Base-by-base conservation (phyloP, 495 filamentous ascomycete genomes). In the Penicillium bovifimosum region DNA sequence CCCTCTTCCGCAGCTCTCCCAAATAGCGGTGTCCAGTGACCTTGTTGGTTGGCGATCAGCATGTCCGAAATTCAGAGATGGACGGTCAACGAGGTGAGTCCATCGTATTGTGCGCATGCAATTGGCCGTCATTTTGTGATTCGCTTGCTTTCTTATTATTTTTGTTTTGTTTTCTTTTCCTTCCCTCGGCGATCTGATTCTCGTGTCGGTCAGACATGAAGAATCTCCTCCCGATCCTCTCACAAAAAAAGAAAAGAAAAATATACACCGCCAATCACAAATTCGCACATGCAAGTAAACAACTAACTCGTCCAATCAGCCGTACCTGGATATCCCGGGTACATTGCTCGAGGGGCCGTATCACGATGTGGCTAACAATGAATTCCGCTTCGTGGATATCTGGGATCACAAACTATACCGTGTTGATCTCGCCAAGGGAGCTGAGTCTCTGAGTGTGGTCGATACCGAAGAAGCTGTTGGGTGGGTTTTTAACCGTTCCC, bases 321-420 rank as follows among this genome's bases (percentile, higher is more conserved):
- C 91, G 20, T 95, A 86, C 70, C 69, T 96, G 40, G 71, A 86
- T 53, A 73, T 86, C 47, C 75, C 85, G 47, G 91, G 87, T 65
- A 76, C 73, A 11, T 76, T 96, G 26, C 87, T 90, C 50, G 91
- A 96, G 72, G 92, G 83, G 2, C 91, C 91, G 11, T 90, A 80
- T 73, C 88, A 86, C 69, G 87, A 93, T 61, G 64, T 75, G 26
- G 68, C 69, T 18, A 83, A 77, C 35, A 79, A 90, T 57, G 81
- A 80, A 53, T 80, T 96, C 34, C 88, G 91, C 55, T 96, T 93
- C 68, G 83, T 96, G 53, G 91, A 97, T 72, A 93, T 96, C 69
- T 88, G 84, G 68, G 80, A 88, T 54, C 76, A 86, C 63, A 81
- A 84, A 54, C 64, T 95, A 35, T 90, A 95, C 71, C 73, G 74